Evolutionary conservation across 345 rosid species (phyloP), one percentile per base, ranked within the genome.

Genomic region (Garcia nutans): DNA sequence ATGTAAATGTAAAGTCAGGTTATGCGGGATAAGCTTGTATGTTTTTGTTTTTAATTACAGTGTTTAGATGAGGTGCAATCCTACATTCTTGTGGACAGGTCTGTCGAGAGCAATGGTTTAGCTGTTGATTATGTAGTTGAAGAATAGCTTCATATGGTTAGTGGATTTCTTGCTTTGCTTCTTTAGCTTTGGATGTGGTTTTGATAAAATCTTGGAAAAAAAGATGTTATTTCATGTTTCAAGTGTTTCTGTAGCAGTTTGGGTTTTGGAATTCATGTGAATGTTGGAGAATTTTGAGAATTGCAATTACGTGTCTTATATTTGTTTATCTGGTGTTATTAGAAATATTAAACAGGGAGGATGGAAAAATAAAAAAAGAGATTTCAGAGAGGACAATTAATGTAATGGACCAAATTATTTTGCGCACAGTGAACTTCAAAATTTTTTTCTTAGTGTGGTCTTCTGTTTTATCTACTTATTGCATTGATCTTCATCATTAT

Each of bases 11-110:
- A n/a, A n/a, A n/a, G n/a, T n/a, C n/a, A n/a, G n/a, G n/a, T n/a
- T n/a, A n/a, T n/a, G n/a, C n/a, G n/a, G n/a, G n/a, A n/a, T n/a
- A n/a, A n/a, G n/a, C n/a, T n/a, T n/a, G n/a, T n/a, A n/a, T n/a
- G n/a, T n/a, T n/a, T n/a, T n/a, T n/a, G n/a, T n/a, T n/a, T n/a
- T n/a, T n/a, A n/a, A n/a, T n/a, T n/a, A n/a, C n/a, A n/a, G n/a
- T n/a, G n/a, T n/a, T n/a, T n/a, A n/a, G n/a, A n/a, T n/a, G 97
- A 91, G 86, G 90, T 95, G 83, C 94, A 95, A 66, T 84, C 94
- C 0, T 95, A 93, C 80, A 91, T 95, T 78, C 88, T 95, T 11
- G 89, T 90, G 65, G 94, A 91, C 80, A 86, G 99, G 83, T 88
- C 78, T 68, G 54, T 65, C 23, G 87, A 87, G 77, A 77, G 68